Evolutionary conservation across 2,329 filamentous ascomycete genomes (phyloP).

Genomic region (Ceratocystis huliohia): DNA sequence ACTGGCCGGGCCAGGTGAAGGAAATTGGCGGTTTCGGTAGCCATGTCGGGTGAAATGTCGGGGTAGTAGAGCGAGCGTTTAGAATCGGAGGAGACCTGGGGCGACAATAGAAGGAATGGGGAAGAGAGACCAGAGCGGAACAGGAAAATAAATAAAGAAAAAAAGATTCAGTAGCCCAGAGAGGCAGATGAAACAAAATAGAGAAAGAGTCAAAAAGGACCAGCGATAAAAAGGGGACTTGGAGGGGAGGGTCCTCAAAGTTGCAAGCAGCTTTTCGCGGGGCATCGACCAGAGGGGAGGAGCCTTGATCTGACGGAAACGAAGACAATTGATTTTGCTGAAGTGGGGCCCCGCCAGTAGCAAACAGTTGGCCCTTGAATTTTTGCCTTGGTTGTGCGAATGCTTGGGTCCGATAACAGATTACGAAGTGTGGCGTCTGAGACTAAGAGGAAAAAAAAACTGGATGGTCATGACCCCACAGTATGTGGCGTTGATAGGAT

Average conservation of each 20-base stretch:
- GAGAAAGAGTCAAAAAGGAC: not conserved
- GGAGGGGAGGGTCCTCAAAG: constrained; percentile 5
- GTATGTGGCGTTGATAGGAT: not conserved
- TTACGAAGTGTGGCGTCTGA: constrained; percentile 10
- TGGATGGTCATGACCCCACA: not conserved
- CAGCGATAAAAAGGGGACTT: not conserved
- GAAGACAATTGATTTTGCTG: constrained; percentile 20
- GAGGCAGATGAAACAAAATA: not conserved
- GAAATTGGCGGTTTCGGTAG: constrained; percentile 68
- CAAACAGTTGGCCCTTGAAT: no score
- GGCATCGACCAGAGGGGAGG: constrained; percentile 10
- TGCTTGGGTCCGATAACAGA: constrained; percentile 15
- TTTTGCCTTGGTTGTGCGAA: constrained; percentile 19
- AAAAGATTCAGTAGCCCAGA: not conserved
- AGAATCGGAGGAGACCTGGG: not conserved
- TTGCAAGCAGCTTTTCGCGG: constrained; percentile 14
- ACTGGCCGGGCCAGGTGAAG: constrained; percentile 89
- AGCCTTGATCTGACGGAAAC: constrained; percentile 16
- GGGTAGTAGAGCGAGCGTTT: no score
- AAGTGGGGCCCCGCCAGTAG: constrained; percentile 11
- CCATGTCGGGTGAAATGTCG: constrained; percentile 45
- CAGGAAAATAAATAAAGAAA: not conserved
- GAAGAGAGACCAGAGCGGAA: not conserved
- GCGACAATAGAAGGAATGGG: not conserved
- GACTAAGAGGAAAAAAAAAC: not conserved